Evolutionary conservation across 768 basidiomycete genomes (phyloP).

Genomic region (Mycena indigotica): DNA sequence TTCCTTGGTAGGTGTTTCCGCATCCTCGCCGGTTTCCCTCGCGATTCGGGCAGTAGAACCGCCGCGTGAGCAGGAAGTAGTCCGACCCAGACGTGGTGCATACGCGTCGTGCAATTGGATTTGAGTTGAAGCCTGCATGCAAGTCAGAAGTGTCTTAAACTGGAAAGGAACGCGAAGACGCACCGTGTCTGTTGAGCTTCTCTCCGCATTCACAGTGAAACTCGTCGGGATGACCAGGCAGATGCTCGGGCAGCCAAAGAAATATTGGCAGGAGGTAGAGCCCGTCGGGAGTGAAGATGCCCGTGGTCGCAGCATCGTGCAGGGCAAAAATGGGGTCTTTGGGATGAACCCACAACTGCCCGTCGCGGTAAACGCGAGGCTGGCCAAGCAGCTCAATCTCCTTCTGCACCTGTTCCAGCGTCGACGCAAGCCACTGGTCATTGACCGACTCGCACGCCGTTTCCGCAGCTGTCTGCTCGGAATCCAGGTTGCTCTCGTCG

Average conservation of each 20-base stretch:
- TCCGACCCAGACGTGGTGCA: not conserved
- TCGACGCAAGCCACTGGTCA: not conserved
- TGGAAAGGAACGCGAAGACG: not conserved
- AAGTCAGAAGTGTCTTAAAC: not conserved
- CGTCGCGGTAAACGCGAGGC: not conserved
- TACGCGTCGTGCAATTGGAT: conserved; percentile 1
- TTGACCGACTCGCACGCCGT: not conserved
- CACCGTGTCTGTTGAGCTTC: not conserved
- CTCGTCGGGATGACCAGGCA: not conserved
- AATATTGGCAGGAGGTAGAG: not conserved
- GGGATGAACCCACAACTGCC: not conserved
- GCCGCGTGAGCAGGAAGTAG: not conserved
- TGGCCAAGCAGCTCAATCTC: not conserved
- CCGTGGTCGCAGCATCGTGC: not conserved
- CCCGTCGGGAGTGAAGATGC: not conserved
- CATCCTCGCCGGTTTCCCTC: not conserved
- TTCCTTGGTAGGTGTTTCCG: not conserved
- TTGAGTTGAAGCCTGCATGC: not conserved
- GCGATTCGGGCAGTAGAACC: not conserved
- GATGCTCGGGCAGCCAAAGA: not conserved
- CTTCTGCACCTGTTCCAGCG: not conserved
- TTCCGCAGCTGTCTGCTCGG: not conserved
- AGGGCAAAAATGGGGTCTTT: not conserved
- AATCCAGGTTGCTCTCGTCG: too few species aligned
- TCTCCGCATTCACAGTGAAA: conserved; percentile 1